A percentile compares a stretch with the other conserved stretches of the same genome.
phyloP scores from a whole-genome alignment of 176 grass and related monocot species.

The Avena insularis region DNA sequence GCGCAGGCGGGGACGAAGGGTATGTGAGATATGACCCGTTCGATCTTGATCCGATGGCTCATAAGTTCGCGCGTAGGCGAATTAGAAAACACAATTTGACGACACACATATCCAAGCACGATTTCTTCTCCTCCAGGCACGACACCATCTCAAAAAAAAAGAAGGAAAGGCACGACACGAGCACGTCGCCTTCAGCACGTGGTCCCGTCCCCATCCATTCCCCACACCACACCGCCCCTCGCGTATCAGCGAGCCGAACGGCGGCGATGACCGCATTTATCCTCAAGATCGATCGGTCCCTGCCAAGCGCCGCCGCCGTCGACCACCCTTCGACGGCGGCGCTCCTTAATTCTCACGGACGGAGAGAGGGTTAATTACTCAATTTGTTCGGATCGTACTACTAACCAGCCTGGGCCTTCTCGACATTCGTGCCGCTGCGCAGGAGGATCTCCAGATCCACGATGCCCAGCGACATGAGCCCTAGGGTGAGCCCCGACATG shows the following conservation, averaged over 20 bases:
- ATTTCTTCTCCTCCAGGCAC: neutral
- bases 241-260: too few relatives aligned
- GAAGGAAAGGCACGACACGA: neutral
- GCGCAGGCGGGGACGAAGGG: neutral
- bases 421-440: slow-evolving; percentile 78
- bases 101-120: neutral
- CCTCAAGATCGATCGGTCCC: neutral
- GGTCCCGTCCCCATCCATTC: neutral
- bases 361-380: slow-evolving; percentile 11
- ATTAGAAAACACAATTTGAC: neutral
- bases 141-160: neutral
- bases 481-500: slow-evolving; percentile 96
- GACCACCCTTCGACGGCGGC: neutral
- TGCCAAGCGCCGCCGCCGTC: neutral
- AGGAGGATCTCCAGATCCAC: slow-evolving; percentile 98
- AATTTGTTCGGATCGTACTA: neutral
- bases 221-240: neutral
- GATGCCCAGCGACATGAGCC: slow-evolving; percentile 95
- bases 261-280: too few relatives aligned
- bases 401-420: slow-evolving; percentile 90
- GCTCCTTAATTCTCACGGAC: neutral
- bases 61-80: neutral
- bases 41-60: neutral
- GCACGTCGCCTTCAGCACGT: neutral
- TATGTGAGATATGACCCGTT: neutral